A percentile compares a stretch with the other conserved stretches of the same genome.
Conservation (phyloP, 768 basidiomycete genomes). For the Pholiota conissans region DNA sequence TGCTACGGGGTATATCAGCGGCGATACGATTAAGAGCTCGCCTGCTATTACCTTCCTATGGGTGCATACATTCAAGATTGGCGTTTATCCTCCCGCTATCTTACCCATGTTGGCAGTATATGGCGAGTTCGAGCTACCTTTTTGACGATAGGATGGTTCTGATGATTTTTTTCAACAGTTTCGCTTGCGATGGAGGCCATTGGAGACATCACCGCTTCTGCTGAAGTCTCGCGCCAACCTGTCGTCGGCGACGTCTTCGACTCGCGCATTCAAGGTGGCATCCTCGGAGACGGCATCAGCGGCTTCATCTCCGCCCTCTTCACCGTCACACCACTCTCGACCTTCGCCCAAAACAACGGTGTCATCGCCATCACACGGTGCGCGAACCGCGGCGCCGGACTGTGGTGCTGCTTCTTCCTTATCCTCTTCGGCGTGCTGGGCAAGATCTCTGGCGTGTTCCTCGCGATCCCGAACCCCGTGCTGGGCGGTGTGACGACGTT, state of each 20-base stretch:
- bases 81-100: conserved; percentile 72
- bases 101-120: conserved; percentile 44
- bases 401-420: conserved; percentile 79
- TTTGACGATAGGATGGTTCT: not conserved
- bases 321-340: conserved; percentile 78
- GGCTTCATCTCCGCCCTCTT: conserved; percentile 80
- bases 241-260: conserved; percentile 81
- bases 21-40: conserved; percentile 59
- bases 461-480: conserved; percentile 82
- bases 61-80: conserved; percentile 77
- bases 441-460: conserved; percentile 81
- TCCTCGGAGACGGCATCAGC: conserved; percentile 79
- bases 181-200: conserved; percentile 83
- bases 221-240: conserved; percentile 75
- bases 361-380: conserved; percentile 85
- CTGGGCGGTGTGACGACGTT: conserved; percentile 88
- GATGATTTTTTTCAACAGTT: conserved; percentile 40
- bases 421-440: conserved; percentile 80
- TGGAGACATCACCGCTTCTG: conserved; percentile 81
- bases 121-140: conserved; percentile 15
- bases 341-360: conserved; percentile 84
- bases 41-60: conserved; percentile 85
- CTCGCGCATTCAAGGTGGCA: conserved; percentile 79
- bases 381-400: conserved; percentile 76
- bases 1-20: conserved; percentile 75